Conservation (phyloP, 805 yeast species). For the Starmerella cellae region DNA sequence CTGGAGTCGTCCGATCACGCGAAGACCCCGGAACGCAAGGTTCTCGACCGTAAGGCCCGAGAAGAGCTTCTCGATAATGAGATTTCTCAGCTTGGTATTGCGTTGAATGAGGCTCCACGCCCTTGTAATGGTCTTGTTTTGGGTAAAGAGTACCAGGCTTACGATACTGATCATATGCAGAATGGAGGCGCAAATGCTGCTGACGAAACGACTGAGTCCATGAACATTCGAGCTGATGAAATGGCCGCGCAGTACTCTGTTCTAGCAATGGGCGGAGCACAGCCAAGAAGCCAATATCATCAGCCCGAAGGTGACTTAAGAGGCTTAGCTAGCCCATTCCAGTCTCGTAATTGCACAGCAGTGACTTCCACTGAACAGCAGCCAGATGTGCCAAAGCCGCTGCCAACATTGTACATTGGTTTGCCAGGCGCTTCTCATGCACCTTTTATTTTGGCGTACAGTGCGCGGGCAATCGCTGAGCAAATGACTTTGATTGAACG, state of each 20-base stretch:
- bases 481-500: slow-evolving; percentile 80
- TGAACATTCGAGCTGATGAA: too few species aligned
- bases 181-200: too few species aligned
- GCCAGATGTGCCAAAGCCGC: slow-evolving; percentile 17
- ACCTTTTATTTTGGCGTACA: slow-evolving; percentile 67
- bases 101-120: background rate
- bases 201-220: too few species aligned
- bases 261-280: too few species aligned
- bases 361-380: background rate
- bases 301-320: too few species aligned
- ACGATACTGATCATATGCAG: too few species aligned
- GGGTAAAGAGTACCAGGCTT: too few species aligned
- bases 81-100: slow-evolving; percentile 7
- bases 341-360: background rate
- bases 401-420: slow-evolving; percentile 12
- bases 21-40: background rate
- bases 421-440: slow-evolving; percentile 36
- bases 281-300: too few species aligned
- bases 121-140: background rate
- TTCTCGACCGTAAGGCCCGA: background rate
- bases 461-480: slow-evolving; percentile 52
- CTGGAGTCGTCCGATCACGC: slow-evolving; percentile 1
- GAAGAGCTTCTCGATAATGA: slow-evolving; percentile 1
- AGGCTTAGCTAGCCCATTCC: background rate
- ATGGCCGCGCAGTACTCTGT: too few species aligned